These are phyloP conservation scores for Lentinula boryana DNA, from an alignment of 768 basidiomycete genomes.

Conservation along the genomic window DNA sequence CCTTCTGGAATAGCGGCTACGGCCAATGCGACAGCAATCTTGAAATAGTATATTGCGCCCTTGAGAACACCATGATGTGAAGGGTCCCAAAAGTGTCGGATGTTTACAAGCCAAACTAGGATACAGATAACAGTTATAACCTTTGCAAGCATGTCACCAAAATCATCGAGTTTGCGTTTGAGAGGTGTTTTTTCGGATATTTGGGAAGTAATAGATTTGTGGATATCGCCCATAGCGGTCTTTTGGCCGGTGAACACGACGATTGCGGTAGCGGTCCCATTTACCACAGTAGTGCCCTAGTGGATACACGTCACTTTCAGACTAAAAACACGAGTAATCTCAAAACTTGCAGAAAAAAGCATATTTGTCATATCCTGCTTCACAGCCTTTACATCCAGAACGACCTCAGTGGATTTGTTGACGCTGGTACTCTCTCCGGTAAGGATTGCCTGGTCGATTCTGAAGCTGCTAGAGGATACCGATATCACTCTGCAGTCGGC, in stretches of 20 bases:
- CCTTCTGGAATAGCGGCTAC: constrained; percentile 99
- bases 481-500: constrained; percentile 90
- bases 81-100: constrained; percentile 94
- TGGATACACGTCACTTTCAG: background rate
- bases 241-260: constrained; percentile 82
- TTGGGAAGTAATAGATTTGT: constrained; percentile 91
- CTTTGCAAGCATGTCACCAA: constrained; percentile 95
- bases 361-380: constrained; percentile 99
- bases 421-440: constrained; percentile 93
- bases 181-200: constrained; percentile 95
- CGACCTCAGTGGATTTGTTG: constrained; percentile 65
- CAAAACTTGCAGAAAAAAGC: constrained; percentile 71
- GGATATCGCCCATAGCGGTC: constrained; percentile 96
- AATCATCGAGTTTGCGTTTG: constrained; percentile 97
- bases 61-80: constrained; percentile 86
- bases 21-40: constrained; percentile 98
- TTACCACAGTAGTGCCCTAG: constrained; percentile 94
- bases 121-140: constrained; percentile 97
- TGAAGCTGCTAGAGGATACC: constrained; percentile 88
- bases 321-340: background rate
- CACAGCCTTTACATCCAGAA: constrained; percentile 74
- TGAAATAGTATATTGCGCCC: constrained; percentile 98
- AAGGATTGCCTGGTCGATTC: constrained; percentile 93
- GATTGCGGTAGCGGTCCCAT: constrained; percentile 81
- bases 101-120: constrained; percentile 96